Evolutionary conservation across 768 basidiomycete genomes (phyloP).

Genomic region (Brasilioporus rufonigricans): DNA sequence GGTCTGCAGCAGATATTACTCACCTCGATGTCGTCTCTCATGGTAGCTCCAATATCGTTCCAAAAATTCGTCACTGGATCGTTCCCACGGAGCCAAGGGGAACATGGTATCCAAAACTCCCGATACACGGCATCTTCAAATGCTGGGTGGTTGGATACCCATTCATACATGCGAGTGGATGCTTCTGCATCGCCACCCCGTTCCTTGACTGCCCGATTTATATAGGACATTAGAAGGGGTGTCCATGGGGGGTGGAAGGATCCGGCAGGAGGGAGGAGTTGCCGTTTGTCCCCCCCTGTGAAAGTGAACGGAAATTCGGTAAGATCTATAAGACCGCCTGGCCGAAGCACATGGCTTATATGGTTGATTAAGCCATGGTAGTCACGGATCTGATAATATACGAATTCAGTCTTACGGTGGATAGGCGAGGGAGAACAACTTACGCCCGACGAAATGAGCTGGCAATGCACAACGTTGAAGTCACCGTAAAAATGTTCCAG

Average conservation of each 20-base stretch:
- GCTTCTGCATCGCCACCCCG: slow-evolving; percentile 66
- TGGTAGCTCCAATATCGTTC: slow-evolving; percentile 41
- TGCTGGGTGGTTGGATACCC: slow-evolving; percentile 51
- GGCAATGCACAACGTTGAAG: slow-evolving; percentile 74
- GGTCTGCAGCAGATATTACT: slow-evolving; percentile 3
- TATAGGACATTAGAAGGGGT: slow-evolving; percentile 59
- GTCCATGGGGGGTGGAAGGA: slow-evolving; percentile 53
- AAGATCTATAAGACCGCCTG: slow-evolving; percentile 64
- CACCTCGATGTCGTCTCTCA: slow-evolving; percentile 64
- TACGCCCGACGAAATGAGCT: slow-evolving; percentile 72
- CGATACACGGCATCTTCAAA: slow-evolving; percentile 59
- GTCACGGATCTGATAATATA: slow-evolving; percentile 56
- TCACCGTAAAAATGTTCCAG: slow-evolving; percentile 78
- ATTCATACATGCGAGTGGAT: slow-evolving; percentile 50
- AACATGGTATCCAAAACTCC: slow-evolving; percentile 63
- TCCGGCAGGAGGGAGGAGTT: slow-evolving; percentile 42
- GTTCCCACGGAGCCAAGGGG: slow-evolving; percentile 42
- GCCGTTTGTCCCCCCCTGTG: slow-evolving; percentile 51
- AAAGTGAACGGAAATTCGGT: slow-evolving; percentile 68
- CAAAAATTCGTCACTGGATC: slow-evolving; percentile 31
- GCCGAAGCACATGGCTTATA: slow-evolving; percentile 62
- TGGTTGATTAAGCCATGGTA: slow-evolving; percentile 64
- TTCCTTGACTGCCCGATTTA: slow-evolving; percentile 49
- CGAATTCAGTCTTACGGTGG: slow-evolving; percentile 15
- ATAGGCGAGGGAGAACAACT: slow-evolving; percentile 29